phyloP scores from a whole-genome alignment of 2,329 filamentous ascomycete genomes.

The Colletotrichum tanaceti region DNA sequence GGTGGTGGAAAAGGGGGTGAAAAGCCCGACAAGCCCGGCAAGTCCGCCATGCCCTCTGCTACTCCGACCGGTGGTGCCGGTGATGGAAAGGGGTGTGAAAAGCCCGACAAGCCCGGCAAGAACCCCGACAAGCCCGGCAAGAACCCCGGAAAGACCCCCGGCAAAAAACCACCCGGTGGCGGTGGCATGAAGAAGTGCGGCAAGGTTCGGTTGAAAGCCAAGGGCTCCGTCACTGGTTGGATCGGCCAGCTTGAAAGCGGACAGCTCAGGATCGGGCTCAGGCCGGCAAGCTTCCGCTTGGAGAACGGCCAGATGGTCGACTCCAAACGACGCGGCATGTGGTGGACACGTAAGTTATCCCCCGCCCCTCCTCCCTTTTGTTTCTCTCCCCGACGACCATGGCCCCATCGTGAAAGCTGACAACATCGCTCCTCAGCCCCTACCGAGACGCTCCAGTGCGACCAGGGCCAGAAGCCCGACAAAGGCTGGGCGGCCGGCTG shows the following conservation, averaged over 20 bases:
- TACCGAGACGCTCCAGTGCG: constrained; percentile 72
- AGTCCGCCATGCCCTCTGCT: too few species aligned
- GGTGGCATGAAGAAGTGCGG: constrained; percentile 24
- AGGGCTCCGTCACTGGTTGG: constrained; percentile 60
- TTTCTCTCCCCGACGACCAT: background rate
- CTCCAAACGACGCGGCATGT: constrained; percentile 68
- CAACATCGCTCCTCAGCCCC: constrained; percentile 52
- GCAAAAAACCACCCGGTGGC: background rate
- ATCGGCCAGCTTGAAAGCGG: constrained; percentile 72
- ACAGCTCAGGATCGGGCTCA: constrained; percentile 66
- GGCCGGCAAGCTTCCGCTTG: constrained; percentile 57
- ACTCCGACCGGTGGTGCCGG: background rate
- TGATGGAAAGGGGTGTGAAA: background rate
- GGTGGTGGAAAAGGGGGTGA: too few species aligned
- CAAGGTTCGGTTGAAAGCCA: constrained; percentile 64
- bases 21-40: too few species aligned
- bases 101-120: background rate
- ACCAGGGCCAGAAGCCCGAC: constrained; percentile 61
- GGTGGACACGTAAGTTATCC: constrained; percentile 65
- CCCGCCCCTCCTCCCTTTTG: background rate
- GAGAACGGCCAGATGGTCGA: constrained; percentile 66
- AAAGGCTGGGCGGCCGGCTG: constrained; percentile 67
- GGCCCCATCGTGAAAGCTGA: background rate
- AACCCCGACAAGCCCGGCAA: constrained; percentile 6
- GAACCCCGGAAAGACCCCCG: background rate